Percentiles rank a stretch among this genome's conserved stretches.
Evolutionary conservation across 805 yeast species (phyloP).

Genomic region (Yarrowia osloensis): DNA sequence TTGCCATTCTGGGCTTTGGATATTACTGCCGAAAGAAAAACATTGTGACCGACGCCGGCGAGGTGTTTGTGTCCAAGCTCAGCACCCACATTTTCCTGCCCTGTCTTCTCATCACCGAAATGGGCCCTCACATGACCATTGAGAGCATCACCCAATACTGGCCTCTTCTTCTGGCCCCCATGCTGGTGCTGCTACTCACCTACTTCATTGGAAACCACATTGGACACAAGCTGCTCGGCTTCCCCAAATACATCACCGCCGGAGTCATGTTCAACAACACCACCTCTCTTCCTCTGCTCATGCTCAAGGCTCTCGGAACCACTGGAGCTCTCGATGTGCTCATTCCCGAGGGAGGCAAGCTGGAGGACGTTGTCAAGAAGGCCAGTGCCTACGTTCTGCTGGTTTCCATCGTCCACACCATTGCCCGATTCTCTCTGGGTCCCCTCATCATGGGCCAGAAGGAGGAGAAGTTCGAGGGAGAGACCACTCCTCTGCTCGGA

Average conservation of each 20-base stretch:
- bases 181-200: conserved; percentile 26
- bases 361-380: conserved; percentile 30
- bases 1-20: conserved; percentile 34
- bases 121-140: conserved; percentile 35
- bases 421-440: conserved; percentile 35
- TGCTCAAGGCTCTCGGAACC: conserved; percentile 32
- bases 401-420: conserved; percentile 33
- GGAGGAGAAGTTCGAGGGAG: conserved; percentile 16
- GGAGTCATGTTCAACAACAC: conserved; percentile 36
- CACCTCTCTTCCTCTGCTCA: conserved; percentile 34
- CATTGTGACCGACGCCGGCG: conserved; percentile 29
- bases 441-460: conserved; percentile 33
- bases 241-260: conserved; percentile 33
- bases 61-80: conserved; percentile 31
- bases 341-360: conserved; percentile 32
- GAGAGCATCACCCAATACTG: conserved; percentile 32
- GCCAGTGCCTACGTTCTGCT: conserved; percentile 35
- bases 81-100: conserved; percentile 35
- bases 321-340: conserved; percentile 34
- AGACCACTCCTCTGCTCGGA: conserved; percentile 25
- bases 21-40: conserved; percentile 30
- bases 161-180: conserved; percentile 34
- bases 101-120: conserved; percentile 33
- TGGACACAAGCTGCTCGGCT: conserved; percentile 30
- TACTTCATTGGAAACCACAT: conserved; percentile 31